Conservation (phyloP, 352 stramenopile genomes). For the Phytophthora pinifolia region DNA sequence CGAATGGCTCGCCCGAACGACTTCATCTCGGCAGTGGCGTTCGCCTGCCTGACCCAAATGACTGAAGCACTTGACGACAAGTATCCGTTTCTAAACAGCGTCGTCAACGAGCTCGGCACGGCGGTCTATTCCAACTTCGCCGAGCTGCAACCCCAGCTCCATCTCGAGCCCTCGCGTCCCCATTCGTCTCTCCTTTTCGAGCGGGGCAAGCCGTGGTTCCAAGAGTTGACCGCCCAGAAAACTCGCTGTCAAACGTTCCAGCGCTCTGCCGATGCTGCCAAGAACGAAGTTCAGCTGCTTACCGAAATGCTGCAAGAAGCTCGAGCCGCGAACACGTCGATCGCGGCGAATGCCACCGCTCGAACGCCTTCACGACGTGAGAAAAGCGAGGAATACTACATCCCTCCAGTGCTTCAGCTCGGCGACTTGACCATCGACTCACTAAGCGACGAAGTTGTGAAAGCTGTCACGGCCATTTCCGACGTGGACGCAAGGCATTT, state of each 20-base stretch:
- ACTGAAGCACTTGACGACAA: slow-evolving; percentile 40
- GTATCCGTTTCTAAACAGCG: slow-evolving; percentile 46
- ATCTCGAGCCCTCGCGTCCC: slow-evolving; percentile 11
- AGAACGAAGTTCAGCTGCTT: slow-evolving; percentile 42
- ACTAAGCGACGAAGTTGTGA: slow-evolving; percentile 42
- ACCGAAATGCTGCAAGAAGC: slow-evolving; percentile 44
- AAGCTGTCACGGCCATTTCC: slow-evolving; percentile 45
- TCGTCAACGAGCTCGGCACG: slow-evolving; percentile 40
- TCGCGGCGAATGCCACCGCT: slow-evolving; percentile 12
- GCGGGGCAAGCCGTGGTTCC: slow-evolving; percentile 49
- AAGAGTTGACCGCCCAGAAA: slow-evolving; percentile 35
- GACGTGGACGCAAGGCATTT: slow-evolving; percentile 40
- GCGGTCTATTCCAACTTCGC: slow-evolving; percentile 47
- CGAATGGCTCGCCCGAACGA: slow-evolving; percentile 53
- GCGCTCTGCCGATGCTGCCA: slow-evolving; percentile 18
- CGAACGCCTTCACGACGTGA: slow-evolving; percentile 12
- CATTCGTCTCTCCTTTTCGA: slow-evolving; percentile 51
- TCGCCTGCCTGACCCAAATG: slow-evolving; percentile 54
- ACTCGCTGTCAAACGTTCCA: slow-evolving; percentile 21
- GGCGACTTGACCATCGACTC: slow-evolving; percentile 51
- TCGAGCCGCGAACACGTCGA: slow-evolving; percentile 14
- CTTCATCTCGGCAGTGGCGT: slow-evolving; percentile 54
- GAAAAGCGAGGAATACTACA: slow-evolving; percentile 23
- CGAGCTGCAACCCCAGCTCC: slow-evolving; percentile 20
- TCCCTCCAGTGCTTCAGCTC: slow-evolving; percentile 29